phyloP scores from a whole-genome alignment of 2,329 filamentous ascomycete genomes.

The Dothideomycetes sp. region DNA sequence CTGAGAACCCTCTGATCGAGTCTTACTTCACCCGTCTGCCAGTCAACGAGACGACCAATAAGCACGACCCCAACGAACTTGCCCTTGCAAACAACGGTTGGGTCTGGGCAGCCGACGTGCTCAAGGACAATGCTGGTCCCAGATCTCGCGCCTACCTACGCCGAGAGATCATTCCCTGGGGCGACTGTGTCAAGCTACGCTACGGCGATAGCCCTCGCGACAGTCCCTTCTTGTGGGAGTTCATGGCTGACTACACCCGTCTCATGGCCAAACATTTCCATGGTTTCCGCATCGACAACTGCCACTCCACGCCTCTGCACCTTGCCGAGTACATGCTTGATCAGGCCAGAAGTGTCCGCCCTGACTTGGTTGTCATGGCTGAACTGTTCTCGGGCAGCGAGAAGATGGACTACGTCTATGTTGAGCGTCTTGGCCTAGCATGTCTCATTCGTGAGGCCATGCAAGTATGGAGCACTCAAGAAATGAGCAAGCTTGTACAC shows the following conservation, averaged over 20 bases:
- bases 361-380: conserved; percentile 83
- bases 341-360: conserved; percentile 77
- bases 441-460: conserved; percentile 93
- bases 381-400: conserved; percentile 95
- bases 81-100: conserved; percentile 93
- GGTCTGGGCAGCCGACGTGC: conserved; percentile 95
- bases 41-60: conserved; percentile 64
- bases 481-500: conserved; percentile 87
- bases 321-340: conserved; percentile 94
- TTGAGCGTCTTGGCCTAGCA: conserved; percentile 83
- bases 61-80: conserved; percentile 66
- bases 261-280: conserved; percentile 91
- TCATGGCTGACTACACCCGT: conserved; percentile 87
- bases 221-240: conserved; percentile 89
- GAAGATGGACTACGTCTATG: conserved; percentile 91
- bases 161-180: conserved; percentile 95
- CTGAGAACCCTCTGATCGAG: conserved; percentile 76
- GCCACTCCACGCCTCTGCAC: conserved; percentile 88
- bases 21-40: conserved; percentile 90
- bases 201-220: conserved; percentile 75
- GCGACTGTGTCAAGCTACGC: conserved; percentile 92
- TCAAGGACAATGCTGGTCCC: conserved; percentile 87
- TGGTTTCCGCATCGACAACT: conserved; percentile 95
- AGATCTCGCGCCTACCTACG: conserved; percentile 88
- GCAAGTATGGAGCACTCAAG: conserved; percentile 94